These are phyloP conservation scores for Austroboletus festivus DNA, from an alignment of 768 basidiomycete species.

Conservation along the genomic window DNA sequence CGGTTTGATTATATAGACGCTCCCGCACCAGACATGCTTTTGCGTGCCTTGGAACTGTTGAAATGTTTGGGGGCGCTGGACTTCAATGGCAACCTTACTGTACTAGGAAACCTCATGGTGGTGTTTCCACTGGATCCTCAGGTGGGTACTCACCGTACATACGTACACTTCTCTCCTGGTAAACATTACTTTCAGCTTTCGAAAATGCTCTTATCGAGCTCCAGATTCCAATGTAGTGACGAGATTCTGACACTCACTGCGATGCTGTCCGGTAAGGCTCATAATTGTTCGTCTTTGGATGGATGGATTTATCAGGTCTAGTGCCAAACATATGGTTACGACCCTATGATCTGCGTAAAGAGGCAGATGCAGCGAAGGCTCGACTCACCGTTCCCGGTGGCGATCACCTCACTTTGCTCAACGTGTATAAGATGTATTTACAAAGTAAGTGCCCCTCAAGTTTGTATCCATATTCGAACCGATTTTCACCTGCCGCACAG, in stretches of 20 bases:
- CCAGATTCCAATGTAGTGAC: slow-evolving; percentile 94
- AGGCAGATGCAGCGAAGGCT: slow-evolving; percentile 92
- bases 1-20: slow-evolving; percentile 89
- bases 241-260: slow-evolving; percentile 94
- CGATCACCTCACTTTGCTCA: slow-evolving; percentile 93
- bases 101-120: slow-evolving; percentile 88
- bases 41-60: slow-evolving; percentile 92
- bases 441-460: slow-evolving; percentile 52
- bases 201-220: slow-evolving; percentile 90
- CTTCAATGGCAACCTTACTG: slow-evolving; percentile 88
- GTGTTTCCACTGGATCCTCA: slow-evolving; percentile 99
- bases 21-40: slow-evolving; percentile 92
- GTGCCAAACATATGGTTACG: slow-evolving; percentile 93
- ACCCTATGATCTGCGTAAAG: slow-evolving; percentile 81
- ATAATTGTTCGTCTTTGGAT: too few species aligned
- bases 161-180: too few species aligned
- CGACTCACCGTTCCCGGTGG: slow-evolving; percentile 87
- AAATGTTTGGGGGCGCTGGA: slow-evolving; percentile 92
- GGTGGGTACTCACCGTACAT: slow-evolving; percentile 41
- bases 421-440: slow-evolving; percentile 92
- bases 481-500: slow-evolving; percentile 37
- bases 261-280: slow-evolving; percentile 80
- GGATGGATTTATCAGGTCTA: neutral
- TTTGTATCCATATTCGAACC: too few species aligned
- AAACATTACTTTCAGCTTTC: slow-evolving; percentile 49